Evolutionary conservation across 306 rosid species (phyloP).

Genomic region (Rosa chinensis): DNA sequence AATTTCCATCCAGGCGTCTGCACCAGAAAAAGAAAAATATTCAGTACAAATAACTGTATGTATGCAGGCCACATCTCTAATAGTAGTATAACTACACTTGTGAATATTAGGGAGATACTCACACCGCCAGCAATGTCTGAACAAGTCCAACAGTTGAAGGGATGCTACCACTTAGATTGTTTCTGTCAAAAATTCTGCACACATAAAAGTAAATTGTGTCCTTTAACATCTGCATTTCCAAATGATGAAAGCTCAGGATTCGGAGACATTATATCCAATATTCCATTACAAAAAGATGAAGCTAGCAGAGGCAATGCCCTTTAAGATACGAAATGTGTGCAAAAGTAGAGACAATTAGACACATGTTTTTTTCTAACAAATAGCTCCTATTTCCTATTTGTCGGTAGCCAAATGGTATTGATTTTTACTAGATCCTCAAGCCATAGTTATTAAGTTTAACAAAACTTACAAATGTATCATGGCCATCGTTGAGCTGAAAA

Average conservation of each 20-base stretch:
- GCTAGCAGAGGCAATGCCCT: neutral
- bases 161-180: slow-evolving; percentile 52
- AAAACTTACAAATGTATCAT: slow-evolving; percentile 64
- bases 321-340: neutral
- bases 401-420: neutral
- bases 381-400: neutral
- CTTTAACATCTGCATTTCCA: neutral
- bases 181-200: slow-evolving; percentile 63
- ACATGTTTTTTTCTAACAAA: neutral
- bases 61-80: neutral
- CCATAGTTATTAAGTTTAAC: neutral
- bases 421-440: neutral
- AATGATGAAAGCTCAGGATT: neutral
- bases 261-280: neutral
- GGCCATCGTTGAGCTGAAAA: slow-evolving; percentile 53
- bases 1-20: slow-evolving; percentile 63
- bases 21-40: slow-evolving; percentile 15
- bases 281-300: neutral
- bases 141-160: slow-evolving; percentile 63
- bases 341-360: neutral
- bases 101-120: slow-evolving; percentile 42
- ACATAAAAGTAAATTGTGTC: neutral
- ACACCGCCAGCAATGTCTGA: slow-evolving; percentile 52
- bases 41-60: neutral
- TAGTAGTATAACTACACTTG: neutral